Evolutionary conservation across 169 alveolate genomes (phyloP).

Genomic region (Toxoplasma gondii): DNA sequence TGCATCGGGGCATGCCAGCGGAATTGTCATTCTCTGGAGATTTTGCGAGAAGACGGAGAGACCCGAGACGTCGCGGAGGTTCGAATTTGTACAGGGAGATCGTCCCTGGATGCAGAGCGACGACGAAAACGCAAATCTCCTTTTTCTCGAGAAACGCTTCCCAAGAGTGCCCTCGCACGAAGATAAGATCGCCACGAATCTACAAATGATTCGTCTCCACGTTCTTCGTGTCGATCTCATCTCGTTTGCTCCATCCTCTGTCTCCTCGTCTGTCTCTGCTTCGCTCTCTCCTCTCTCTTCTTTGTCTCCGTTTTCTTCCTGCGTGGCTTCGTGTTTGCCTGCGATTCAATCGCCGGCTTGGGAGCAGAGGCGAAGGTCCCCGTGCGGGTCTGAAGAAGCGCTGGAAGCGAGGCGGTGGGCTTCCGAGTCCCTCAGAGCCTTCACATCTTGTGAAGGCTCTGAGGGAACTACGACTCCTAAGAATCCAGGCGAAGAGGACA

Average conservation of each 20-base stretch:
- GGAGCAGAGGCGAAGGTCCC: no score
- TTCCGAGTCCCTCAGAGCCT: no score
- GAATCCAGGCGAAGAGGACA: not conserved
- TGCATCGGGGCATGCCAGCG: slow-evolving; percentile 50
- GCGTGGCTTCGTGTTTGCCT: not conserved
- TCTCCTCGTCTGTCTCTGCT: not conserved
- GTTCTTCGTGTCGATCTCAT: not conserved
- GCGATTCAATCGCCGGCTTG: no score
- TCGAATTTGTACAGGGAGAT: not conserved
- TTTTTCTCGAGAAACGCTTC: not conserved
- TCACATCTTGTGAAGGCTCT: no score
- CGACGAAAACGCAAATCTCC: not conserved
- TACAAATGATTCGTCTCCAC: slow-evolving; percentile 17
- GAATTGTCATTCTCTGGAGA: slow-evolving; percentile 42
- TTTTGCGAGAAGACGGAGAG: not conserved
- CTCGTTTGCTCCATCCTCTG: not conserved
- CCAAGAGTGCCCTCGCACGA: not conserved
- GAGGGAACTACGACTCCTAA: not conserved
- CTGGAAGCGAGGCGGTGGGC: no score
- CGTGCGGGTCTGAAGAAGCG: no score
- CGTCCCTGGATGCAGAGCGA: not conserved
- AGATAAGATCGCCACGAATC: not conserved
- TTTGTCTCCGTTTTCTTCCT: not conserved
- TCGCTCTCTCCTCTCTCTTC: not conserved
- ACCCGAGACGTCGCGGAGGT: no score